phyloP scores from a whole-genome alignment of 2,329 filamentous ascomycete species.

The Cladosporium sp. region DNA sequence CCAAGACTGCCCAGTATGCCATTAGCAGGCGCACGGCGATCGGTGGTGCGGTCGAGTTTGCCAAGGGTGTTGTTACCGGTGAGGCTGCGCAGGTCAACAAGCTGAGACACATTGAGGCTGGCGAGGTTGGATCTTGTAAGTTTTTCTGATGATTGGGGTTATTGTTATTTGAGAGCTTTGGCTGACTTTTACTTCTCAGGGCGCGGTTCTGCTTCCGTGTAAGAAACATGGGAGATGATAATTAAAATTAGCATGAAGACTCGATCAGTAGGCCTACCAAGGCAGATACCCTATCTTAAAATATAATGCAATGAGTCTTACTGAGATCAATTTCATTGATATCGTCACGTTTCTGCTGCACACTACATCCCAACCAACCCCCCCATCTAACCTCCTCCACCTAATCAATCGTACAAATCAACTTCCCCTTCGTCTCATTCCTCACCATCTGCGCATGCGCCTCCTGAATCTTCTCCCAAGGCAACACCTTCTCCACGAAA shows the following conservation, averaged over 20 bases:
- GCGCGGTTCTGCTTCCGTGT: background rate
- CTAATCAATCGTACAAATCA: slow-evolving; percentile 44
- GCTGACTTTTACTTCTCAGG: background rate
- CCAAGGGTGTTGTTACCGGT: slow-evolving; percentile 70
- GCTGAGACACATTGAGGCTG: slow-evolving; percentile 66
- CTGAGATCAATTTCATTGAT: no score
- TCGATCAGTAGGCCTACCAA: no score
- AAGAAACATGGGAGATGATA: no score
- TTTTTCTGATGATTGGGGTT: background rate
- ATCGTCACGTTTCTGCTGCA: no score
- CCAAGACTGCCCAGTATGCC: slow-evolving; percentile 27
- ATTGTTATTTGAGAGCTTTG: background rate
- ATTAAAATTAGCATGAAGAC: no score
- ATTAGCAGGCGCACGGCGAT: slow-evolving; percentile 55
- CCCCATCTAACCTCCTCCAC: no score
- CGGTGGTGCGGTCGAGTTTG: slow-evolving; percentile 64
- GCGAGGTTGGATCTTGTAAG: slow-evolving; percentile 60
- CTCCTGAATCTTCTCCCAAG: slow-evolving; percentile 64
- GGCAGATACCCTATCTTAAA: no score
- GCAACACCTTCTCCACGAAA: slow-evolving; percentile 74
- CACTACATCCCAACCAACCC: no score
- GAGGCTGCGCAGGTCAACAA: slow-evolving; percentile 69
- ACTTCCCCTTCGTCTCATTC: slow-evolving; percentile 44
- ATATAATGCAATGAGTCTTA: no score
- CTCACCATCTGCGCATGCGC: slow-evolving; percentile 46